Evolutionary conservation across 495 filamentous ascomycete species (phyloP).

Genomic region (Lasiosphaeria hispida): DNA sequence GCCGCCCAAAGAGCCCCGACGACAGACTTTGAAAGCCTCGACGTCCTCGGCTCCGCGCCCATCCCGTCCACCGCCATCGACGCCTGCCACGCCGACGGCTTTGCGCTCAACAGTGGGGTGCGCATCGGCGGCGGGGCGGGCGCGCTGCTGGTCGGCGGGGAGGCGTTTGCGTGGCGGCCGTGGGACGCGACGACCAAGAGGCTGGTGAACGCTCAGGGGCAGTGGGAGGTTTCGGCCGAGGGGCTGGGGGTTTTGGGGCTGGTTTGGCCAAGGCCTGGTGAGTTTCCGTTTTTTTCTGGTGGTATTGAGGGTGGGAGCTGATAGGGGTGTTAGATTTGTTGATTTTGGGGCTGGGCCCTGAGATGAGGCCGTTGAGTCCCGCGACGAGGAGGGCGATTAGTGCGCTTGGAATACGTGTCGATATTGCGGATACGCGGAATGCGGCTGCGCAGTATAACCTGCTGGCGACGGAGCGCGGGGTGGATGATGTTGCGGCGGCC

Average conservation of each 20-base stretch:
- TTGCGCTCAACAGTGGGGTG: conserved; percentile 74
- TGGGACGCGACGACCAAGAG: conserved; percentile 46
- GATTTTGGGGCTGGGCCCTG: conserved; percentile 78
- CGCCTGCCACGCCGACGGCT: conserved; percentile 71
- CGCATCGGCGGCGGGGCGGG: conserved; percentile 63
- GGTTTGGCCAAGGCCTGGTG: conserved; percentile 90
- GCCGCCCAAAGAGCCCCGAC: conserved; percentile 23
- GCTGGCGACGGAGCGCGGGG: conserved; percentile 78
- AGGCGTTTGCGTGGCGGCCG: conserved; percentile 85
- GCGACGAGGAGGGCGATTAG: conserved; percentile 68
- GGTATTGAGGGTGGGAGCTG: conserved; percentile 8
- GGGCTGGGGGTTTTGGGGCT: conserved; percentile 74
- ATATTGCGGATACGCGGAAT: conserved; percentile 90
- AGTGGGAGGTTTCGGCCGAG: conserved; percentile 71
- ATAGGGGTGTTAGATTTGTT: conserved; percentile 64
- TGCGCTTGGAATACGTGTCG: conserved; percentile 77
- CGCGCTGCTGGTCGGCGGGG: conserved; percentile 74
- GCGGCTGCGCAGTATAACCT: conserved; percentile 89
- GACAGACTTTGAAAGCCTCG: conserved; percentile 72
- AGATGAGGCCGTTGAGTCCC: conserved; percentile 72
- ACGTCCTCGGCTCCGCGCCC: conserved; percentile 76
- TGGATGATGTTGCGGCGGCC: conserved; percentile 79
- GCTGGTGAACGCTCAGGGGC: conserved; percentile 68
- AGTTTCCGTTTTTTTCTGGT: conserved; percentile 29
- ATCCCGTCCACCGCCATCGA: conserved; percentile 81